Conservation (phyloP, 1,139 yeast species). For the Blastobotrys elegans region DNA sequence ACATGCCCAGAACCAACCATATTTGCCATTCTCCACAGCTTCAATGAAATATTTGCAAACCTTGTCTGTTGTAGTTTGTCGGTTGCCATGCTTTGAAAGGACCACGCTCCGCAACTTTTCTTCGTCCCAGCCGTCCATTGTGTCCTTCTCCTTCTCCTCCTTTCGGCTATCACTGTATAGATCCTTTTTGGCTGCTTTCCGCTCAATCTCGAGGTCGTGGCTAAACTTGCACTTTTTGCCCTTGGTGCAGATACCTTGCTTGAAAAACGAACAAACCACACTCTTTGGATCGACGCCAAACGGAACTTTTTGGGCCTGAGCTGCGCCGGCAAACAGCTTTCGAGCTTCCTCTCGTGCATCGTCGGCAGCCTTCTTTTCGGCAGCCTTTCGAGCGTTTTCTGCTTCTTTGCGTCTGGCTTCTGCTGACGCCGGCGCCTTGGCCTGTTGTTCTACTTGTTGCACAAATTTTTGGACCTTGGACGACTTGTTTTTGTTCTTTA, state of each 20-base stretch:
- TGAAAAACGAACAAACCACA: conserved; percentile 85
- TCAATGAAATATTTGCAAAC: conserved; percentile 93
- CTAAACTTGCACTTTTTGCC: conserved; percentile 92
- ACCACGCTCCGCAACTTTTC: conserved; percentile 86
- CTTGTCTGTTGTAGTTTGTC: conserved; percentile 87
- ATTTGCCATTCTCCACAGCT: conserved; percentile 95
- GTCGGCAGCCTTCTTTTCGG: conserved; percentile 89
- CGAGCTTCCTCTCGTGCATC: conserved; percentile 85
- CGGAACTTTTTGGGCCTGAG: conserved; percentile 81
- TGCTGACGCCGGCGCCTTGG: conserved; percentile 47
- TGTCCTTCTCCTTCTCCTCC: conserved; percentile 71
- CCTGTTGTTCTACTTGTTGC: conserved; percentile 68
- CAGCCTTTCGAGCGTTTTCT: conserved; percentile 65
- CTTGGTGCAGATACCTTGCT: conserved; percentile 82
- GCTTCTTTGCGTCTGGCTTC: conserved; percentile 70
- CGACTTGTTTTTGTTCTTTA: conserved; percentile 76
- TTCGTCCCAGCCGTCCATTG: conserved; percentile 98
- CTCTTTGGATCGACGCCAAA: conserved; percentile 98
- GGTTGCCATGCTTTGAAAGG: conserved; percentile 89
- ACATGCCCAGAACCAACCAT: conserved; percentile 99
- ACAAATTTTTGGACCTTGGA: conserved; percentile 86
- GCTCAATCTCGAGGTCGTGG: conserved; percentile 81
- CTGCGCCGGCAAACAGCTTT: conserved; percentile 59
- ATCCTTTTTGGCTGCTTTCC: conserved; percentile 87
- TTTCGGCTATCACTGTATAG: conserved; percentile 84